Base-by-base conservation (phyloP, 306 rosid species). In the Castanea sativa region DNA sequence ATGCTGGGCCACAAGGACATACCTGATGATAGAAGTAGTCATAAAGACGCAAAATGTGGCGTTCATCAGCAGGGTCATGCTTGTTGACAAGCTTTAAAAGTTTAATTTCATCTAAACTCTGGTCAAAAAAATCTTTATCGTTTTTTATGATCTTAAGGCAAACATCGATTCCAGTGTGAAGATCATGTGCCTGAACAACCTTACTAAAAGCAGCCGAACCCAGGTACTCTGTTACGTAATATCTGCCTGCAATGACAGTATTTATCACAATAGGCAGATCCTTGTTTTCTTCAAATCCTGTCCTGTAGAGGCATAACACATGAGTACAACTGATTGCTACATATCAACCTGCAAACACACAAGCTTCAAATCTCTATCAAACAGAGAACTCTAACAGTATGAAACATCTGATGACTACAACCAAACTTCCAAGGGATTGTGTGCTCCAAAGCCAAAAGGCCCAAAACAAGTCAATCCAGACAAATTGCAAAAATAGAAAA, bases 181-280 rank as follows among this genome's bases (percentile, higher is more conserved):
- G 93, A 90, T 96, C 99, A 51, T 90, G 97, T 30, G 98, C 99
- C 88, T 89, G 99, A 75, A 93, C 93, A 77, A 96, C 99, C 83
- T 82, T 93, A 81, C 98, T 96, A 83, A 96, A 96, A 80, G 99
- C 99, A 14, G 99, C 99, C 0, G 99, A 96, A 83, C 99, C 98
- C 19, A 96, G 85, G 83, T 96, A 93, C 68, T 92, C 98, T 5
- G 98, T 96, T 21, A 96, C 38, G 69, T 87, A 93, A 83, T 93
- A 96, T 83, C 99, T 87, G 67, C 99, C 91, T 30, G 96, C 99
- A 78, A 96, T 74, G 81, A 96, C 86, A 8, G 92, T 81, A 77
- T 93, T 93, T 80, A 93, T 81, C 83, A 91, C 96, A 82, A 96
- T 89, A 5, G 96, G 97, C 23, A 96, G 75, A 80, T 96, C 99